Conservation (phyloP, 73 alveolate genomes). For the Tetrahymena thermophila region DNA sequence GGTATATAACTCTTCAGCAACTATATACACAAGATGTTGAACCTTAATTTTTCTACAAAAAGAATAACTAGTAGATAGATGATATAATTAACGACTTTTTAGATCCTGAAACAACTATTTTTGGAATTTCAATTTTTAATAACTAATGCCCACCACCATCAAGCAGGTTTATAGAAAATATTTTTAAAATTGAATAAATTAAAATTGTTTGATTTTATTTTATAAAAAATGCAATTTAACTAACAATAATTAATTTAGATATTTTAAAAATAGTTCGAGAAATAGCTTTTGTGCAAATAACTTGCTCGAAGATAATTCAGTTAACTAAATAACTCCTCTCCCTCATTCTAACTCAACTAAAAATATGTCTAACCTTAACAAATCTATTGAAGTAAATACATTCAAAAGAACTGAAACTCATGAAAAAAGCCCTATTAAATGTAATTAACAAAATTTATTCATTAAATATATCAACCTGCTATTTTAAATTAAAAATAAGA, state of each 20-base stretch:
- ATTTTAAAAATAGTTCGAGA: neutral
- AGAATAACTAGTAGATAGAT: neutral
- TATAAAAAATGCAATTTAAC: too few relatives aligned
- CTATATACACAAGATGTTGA: neutral
- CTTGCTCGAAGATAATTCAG: neutral
- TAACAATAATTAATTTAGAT: neutral
- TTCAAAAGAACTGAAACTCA: neutral
- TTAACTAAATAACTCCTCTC: neutral
- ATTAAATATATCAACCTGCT: neutral
- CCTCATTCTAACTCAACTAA: neutral
- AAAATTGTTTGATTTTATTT: neutral
- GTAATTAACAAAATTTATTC: neutral
- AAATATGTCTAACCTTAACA: neutral
- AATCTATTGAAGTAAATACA: neutral
- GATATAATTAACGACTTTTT: neutral
- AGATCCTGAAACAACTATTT: neutral
- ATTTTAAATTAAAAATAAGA: neutral
- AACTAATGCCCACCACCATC: neutral
- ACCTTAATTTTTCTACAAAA: neutral
- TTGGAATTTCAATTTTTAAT: neutral
- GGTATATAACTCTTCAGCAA: neutral
- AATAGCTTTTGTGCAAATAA: neutral
- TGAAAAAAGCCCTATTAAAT: neutral
- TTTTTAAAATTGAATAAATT: too few relatives aligned
- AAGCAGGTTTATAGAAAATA: neutral